Base-by-base conservation (phyloP, 805 yeast genomes). In the Starmerella sirachaensis region DNA sequence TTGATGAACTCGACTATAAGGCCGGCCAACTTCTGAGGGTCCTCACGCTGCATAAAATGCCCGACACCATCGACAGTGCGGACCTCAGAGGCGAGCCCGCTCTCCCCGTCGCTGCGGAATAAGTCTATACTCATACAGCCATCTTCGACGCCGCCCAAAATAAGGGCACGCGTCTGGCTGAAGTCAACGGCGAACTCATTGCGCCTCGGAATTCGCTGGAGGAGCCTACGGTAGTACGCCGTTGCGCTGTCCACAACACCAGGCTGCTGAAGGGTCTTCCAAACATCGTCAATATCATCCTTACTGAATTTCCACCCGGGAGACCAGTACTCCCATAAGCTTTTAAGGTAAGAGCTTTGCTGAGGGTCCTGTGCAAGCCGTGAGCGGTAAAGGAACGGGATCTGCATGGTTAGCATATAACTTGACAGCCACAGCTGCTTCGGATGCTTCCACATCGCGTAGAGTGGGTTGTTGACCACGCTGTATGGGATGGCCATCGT, bases 11-110 rank as follows among this genome's bases (percentile, higher is more conserved):
- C 36, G 17, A 35, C 25, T 10, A 43, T 35, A 22, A 40, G 18
- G 23, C 26, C 34, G 11, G 49, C 45, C 11, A 52, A 37, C 29
- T 26, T 28, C 24, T 25, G 33, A 1, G 56, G 55, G 26, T 50
- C 47, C 34, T 53, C 56, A 18, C 53, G 47, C 17, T 51, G 55
- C 48, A 51, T 39, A 37, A 53, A 53, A 29, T 53, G 56, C 7
- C 56, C 56, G 2, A 46, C 51, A 4, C 40, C 43, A 4, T 41
- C 35, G n/a, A 53, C 36, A 7, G 40, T 34, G 16, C 16, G 41
- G 4, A 51, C 46, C 19, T 38, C 29, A 16, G 34, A 45, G 7
- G 35, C 37, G 16, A 24, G 9, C 17, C 28, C 29, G 12, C 11
- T 16, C 5, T 10, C 17, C 12, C 13, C 9, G 17, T 32, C 35